Conservation (phyloP, 1,284 basidiomycete genomes). For the Puccinia polysora region DNA sequence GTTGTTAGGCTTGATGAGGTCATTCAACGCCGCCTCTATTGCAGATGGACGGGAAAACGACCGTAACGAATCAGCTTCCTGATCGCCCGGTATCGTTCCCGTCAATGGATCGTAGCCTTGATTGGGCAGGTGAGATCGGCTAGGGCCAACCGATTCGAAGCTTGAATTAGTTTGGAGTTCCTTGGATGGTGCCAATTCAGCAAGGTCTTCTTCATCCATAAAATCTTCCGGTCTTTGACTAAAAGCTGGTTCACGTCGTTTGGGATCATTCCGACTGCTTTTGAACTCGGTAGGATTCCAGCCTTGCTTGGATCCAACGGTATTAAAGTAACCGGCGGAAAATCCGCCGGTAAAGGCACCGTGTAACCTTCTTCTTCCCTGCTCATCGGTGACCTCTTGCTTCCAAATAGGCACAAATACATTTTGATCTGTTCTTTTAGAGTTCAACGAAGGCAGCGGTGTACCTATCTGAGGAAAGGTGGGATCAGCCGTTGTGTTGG, state of each 20-base stretch:
- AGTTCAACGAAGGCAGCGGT: conserved; percentile 79
- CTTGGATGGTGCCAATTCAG: conserved; percentile 67
- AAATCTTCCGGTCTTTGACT: conserved; percentile 72
- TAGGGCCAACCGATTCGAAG: conserved; percentile 39
- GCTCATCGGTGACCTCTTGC: conserved; percentile 90
- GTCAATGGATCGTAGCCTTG: conserved; percentile 43
- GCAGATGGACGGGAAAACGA: conserved; percentile 37
- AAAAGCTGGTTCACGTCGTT: conserved; percentile 58
- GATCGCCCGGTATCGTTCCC: conserved; percentile 61
- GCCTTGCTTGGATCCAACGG: conserved; percentile 95
- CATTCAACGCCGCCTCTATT: conserved; percentile 48
- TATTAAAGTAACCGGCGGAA: conserved; percentile 95
- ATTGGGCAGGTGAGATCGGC: conserved; percentile 3
- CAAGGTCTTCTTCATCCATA: conserved; percentile 98
- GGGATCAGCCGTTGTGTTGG: conserved; percentile 14
- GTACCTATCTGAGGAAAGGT: conserved; percentile 69
- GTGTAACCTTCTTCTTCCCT: conserved; percentile 84
- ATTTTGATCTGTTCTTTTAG: conserved; percentile 73
- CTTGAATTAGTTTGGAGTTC: conserved; percentile 55
- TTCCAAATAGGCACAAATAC: conserved; percentile 97
- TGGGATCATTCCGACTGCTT: conserved; percentile 66
- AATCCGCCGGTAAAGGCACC: conserved; percentile 98
- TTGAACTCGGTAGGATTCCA: conserved; percentile 83
- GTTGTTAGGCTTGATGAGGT: conserved; percentile 48
- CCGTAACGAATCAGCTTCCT: conserved; percentile 59